These are phyloP conservation scores for Paecilomyces variotii DNA, from an alignment of 2,329 filamentous ascomycete species.

Conservation along the genomic window DNA sequence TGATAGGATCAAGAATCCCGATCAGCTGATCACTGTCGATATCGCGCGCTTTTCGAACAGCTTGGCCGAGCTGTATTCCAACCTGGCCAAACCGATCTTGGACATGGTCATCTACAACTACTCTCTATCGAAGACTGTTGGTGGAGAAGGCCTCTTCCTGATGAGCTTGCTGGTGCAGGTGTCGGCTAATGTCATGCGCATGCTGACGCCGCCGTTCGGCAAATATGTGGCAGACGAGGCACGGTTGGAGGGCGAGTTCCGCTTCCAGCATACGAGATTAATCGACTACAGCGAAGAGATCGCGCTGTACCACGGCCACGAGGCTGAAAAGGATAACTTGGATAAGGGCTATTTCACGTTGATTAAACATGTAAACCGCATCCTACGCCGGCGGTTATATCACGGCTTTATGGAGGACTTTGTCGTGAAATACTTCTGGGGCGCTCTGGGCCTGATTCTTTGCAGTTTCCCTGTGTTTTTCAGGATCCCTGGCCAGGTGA, in stretches of 20 bases:
- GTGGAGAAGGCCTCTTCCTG: constrained; percentile 87
- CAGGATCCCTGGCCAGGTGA: constrained; percentile 67
- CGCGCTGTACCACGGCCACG: constrained; percentile 82
- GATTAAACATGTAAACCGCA: constrained; percentile 98
- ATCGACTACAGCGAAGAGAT: constrained; percentile 97
- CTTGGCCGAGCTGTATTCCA: constrained; percentile 89
- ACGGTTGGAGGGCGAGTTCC: constrained; percentile 86
- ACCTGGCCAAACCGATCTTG: constrained; percentile 85
- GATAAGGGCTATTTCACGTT: constrained; percentile 99
- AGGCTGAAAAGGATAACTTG: constrained; percentile 89
- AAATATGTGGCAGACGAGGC: constrained; percentile 98
- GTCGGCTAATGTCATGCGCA: constrained; percentile 86
- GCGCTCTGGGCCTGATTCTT: constrained; percentile 78
- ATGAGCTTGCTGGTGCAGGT: constrained; percentile 93
- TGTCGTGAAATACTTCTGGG: constrained; percentile 99
- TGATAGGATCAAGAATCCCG: constrained; percentile 96
- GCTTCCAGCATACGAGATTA: constrained; percentile 86
- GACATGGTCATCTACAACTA: constrained; percentile 98
- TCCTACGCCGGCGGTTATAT: constrained; percentile 81
- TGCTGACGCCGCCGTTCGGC: constrained; percentile 89
- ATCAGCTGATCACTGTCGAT: constrained; percentile 94
- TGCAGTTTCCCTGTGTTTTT: constrained; percentile 96
- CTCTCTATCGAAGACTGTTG: constrained; percentile 87
- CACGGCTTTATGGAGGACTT: constrained; percentile 99
- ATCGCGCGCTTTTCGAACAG: constrained; percentile 95